Percentiles rank a stretch among this genome's conserved stretches.
Conservation (phyloP, 2,329 filamentous ascomycete species). For the Periconia sp. region DNA sequence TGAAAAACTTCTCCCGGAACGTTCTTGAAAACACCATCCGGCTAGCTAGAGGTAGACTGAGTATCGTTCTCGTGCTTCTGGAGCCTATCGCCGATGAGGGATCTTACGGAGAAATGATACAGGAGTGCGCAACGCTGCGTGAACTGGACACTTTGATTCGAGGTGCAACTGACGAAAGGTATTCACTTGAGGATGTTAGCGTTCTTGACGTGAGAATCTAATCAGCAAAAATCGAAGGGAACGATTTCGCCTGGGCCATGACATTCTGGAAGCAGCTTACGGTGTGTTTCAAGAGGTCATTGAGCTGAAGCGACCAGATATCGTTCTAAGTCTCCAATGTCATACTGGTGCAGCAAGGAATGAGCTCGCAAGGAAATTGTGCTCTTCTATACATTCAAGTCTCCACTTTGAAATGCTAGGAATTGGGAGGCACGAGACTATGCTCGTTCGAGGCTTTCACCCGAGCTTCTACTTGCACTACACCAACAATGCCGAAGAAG, state of each 20-base stretch:
- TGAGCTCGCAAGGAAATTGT: constrained; percentile 3
- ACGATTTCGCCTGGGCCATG: constrained; percentile 1
- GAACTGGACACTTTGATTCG: constrained; percentile 1
- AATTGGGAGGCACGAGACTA: constrained; percentile 1
- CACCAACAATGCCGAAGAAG: neutral
- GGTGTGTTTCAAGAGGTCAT: constrained; percentile 6
- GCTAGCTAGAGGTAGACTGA: constrained; percentile 4
- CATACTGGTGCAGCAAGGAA: constrained; percentile 5
- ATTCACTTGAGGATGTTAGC: constrained; percentile 5
- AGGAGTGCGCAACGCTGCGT: constrained; percentile 4
- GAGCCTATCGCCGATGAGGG: constrained; percentile 5
- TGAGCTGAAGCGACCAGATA: constrained; percentile 3
- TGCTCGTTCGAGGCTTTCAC: constrained; percentile 4
- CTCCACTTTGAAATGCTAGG: neutral
- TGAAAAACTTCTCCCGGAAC: no score
- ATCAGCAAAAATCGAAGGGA: constrained; percentile 4
- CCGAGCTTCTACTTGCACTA: constrained; percentile 4
- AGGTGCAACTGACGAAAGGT: neutral
- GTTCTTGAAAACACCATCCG: constrained; percentile 5
- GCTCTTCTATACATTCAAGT: constrained; percentile 1
- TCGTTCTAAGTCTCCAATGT: constrained; percentile 6
- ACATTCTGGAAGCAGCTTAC: constrained; percentile 5
- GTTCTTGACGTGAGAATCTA: constrained; percentile 3
- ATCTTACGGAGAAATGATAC: constrained; percentile 4
- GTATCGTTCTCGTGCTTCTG: constrained; percentile 4